phyloP scores from a whole-genome alignment of 2,329 filamentous ascomycete genomes.

The Colletotrichum agaves region DNA sequence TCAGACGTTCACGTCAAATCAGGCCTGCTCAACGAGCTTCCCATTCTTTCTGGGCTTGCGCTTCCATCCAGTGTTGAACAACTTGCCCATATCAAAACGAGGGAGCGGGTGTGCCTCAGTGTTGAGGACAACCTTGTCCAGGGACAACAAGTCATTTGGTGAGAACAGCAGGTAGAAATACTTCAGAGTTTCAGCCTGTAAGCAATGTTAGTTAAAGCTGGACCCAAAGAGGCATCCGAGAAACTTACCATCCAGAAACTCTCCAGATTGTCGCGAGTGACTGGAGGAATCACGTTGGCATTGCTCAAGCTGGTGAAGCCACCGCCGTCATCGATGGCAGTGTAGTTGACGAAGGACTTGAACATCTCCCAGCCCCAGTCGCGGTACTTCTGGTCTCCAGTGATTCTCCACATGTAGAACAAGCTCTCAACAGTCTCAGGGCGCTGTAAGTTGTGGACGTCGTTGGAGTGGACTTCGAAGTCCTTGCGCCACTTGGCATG shows the following conservation, averaged over 20 bases:
- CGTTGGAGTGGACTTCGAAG: slow-evolving; percentile 81
- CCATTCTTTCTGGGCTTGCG: slow-evolving; percentile 70
- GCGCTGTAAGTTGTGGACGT: slow-evolving; percentile 91
- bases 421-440: slow-evolving; percentile 97
- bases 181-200: slow-evolving; percentile 91
- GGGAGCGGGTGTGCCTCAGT: slow-evolving; percentile 95
- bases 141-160: slow-evolving; percentile 80
- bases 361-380: slow-evolving; percentile 99
- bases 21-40: slow-evolving; percentile 44
- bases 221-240: neutral
- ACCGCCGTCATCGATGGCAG: slow-evolving; percentile 78
- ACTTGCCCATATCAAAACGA: slow-evolving; percentile 80
- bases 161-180: slow-evolving; percentile 98
- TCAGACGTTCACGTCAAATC: slow-evolving; percentile 14
- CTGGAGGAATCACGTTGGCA: slow-evolving; percentile 77
- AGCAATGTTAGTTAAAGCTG: neutral
- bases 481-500: slow-evolving; percentile 79
- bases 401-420: slow-evolving; percentile 99
- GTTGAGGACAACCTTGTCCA: slow-evolving; percentile 92
- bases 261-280: slow-evolving; percentile 91
- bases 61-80: slow-evolving; percentile 86
- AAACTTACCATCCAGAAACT: slow-evolving; percentile 91
- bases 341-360: slow-evolving; percentile 87
- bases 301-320: slow-evolving; percentile 86
- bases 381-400: slow-evolving; percentile 86